phyloP scores from a whole-genome alignment of 2,329 filamentous ascomycete genomes.

The Grosmannia serpens region DNA sequence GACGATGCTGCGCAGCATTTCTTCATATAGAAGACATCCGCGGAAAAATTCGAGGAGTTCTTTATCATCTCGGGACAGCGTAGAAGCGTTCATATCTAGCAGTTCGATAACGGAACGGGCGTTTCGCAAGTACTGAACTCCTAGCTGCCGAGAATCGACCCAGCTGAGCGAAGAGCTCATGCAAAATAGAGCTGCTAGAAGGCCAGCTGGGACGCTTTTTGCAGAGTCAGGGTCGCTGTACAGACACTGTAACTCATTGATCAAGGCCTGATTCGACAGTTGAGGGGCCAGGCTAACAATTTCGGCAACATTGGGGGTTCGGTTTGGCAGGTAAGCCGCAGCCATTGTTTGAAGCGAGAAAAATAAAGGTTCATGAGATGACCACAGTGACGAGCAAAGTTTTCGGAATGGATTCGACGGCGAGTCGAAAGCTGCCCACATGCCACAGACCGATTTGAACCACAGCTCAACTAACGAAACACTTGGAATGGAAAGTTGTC shows the following conservation, averaged over 20 bases:
- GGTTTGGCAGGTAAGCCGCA: slow-evolving; percentile 22
- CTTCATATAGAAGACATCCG: slow-evolving; percentile 27
- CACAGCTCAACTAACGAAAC: slow-evolving; percentile 24
- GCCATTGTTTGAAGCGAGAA: slow-evolving; percentile 30
- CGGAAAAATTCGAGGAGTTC: slow-evolving; percentile 25
- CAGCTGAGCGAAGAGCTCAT: slow-evolving; percentile 28
- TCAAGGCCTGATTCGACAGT: slow-evolving; percentile 21
- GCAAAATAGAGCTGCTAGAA: slow-evolving; percentile 27
- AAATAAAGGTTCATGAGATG: slow-evolving; percentile 24
- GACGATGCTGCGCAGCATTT: slow-evolving; percentile 26
- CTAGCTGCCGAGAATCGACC: slow-evolving; percentile 22
- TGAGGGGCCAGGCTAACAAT: slow-evolving; percentile 23
- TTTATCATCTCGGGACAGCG: slow-evolving; percentile 13
- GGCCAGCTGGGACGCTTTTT: slow-evolving; percentile 19
- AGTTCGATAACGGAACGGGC: slow-evolving; percentile 14
- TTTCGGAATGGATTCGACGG: slow-evolving; percentile 25
- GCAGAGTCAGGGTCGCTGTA: slow-evolving; percentile 8
- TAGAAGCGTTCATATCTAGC: slow-evolving; percentile 2
- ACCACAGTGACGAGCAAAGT: slow-evolving; percentile 25
- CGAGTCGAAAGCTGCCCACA: slow-evolving; percentile 30
- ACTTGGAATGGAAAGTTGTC: slow-evolving; percentile 2
- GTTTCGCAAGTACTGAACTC: slow-evolving; percentile 14
- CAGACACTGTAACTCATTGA: slow-evolving; percentile 21
- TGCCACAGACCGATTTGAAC: slow-evolving; percentile 28
- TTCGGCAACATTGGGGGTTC: slow-evolving; percentile 24